Evolutionary conservation across 2,329 filamentous ascomycete species (phyloP).

Genomic region (Aspergillus brasiliensis): DNA sequence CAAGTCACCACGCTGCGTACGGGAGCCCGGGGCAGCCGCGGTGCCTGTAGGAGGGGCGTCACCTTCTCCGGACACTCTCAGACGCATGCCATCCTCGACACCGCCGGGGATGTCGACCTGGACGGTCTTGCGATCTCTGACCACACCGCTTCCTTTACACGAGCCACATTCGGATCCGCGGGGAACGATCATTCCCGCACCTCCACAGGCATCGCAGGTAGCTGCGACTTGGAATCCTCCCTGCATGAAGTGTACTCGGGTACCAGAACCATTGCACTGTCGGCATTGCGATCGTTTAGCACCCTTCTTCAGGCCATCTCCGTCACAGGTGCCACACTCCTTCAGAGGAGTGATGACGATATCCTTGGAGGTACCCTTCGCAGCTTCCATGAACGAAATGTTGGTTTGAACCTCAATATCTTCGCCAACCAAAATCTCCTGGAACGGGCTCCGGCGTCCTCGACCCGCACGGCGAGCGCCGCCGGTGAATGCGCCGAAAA

Average conservation of each 20-base stretch:
- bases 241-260: slow-evolving; percentile 82
- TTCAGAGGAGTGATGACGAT: slow-evolving; percentile 81
- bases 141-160: slow-evolving; percentile 81
- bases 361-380: slow-evolving; percentile 86
- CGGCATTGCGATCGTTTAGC: slow-evolving; percentile 73
- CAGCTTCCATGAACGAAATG: slow-evolving; percentile 94
- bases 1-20: slow-evolving; percentile 78
- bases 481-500: slow-evolving; percentile 84
- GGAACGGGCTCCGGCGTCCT: slow-evolving; percentile 68
- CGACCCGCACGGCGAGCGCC: slow-evolving; percentile 56
- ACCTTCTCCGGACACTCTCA: slow-evolving; percentile 82
- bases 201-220: slow-evolving; percentile 79
- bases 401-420: slow-evolving; percentile 93
- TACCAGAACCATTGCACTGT: slow-evolving; percentile 82
- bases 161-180: slow-evolving; percentile 77
- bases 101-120: slow-evolving; percentile 91
- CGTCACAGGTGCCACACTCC: slow-evolving; percentile 78
- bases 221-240: slow-evolving; percentile 96
- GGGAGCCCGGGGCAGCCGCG: slow-evolving; percentile 62
- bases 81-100: slow-evolving; percentile 93
- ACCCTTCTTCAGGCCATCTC: slow-evolving; percentile 81
- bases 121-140: slow-evolving; percentile 79
- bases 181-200: slow-evolving; percentile 74
- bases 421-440: slow-evolving; percentile 86
- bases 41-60: slow-evolving; percentile 80